Conservation (phyloP, 176 grass and related monocot species). For the Miscanthus lutarioriparius region DNA sequence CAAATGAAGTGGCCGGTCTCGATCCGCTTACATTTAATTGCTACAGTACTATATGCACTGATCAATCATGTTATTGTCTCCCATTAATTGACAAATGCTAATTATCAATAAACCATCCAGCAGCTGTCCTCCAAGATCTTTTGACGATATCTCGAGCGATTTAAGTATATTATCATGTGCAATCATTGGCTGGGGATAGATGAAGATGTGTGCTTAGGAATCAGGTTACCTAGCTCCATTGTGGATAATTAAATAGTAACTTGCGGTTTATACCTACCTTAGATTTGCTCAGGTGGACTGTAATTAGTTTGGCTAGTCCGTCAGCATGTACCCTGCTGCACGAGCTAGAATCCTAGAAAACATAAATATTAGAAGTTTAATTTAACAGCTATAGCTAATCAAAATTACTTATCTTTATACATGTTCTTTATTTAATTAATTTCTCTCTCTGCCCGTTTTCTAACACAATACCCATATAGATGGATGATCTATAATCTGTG, state of each 20-base stretch:
- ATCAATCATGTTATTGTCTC: slow-evolving; percentile 26
- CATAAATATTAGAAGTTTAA: too few species aligned
- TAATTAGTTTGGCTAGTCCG: too few species aligned
- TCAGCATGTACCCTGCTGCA: too few species aligned
- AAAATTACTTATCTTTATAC: too few species aligned
- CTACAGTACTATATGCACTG: too few species aligned
- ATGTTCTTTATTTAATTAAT: too few species aligned
- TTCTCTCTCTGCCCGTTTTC: too few species aligned
- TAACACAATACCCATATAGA: too few species aligned
- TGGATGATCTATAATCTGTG: too few species aligned
- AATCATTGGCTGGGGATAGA: neutral
- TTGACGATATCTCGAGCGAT: neutral
- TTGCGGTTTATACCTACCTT: slow-evolving; percentile 29
- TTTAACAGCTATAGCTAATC: too few species aligned
- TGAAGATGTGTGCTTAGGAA: neutral
- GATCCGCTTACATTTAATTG: neutral
- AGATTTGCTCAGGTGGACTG: neutral
- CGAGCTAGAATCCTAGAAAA: too few species aligned
- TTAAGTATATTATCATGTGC: slow-evolving; percentile 18
- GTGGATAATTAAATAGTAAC: neutral
- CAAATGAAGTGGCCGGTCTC: neutral
- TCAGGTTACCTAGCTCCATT: neutral
- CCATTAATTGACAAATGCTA: slow-evolving; percentile 22
- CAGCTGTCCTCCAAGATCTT: neutral
- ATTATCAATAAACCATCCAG: too few species aligned